phyloP scores from a whole-genome alignment of 495 filamentous ascomycete genomes.

The Aspergillus leporis region DNA sequence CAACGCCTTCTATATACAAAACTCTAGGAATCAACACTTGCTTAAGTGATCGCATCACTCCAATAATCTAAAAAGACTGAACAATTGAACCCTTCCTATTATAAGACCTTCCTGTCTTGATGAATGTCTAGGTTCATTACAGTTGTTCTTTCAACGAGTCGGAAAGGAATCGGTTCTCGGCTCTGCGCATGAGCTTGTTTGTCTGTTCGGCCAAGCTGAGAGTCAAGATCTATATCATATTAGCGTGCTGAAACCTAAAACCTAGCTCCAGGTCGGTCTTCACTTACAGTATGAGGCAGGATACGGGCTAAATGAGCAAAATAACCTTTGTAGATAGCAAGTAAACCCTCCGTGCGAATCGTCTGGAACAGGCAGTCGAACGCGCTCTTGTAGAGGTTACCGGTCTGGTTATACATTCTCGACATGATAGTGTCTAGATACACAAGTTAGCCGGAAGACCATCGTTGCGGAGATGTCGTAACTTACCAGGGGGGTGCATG shows the following conservation, averaged over 20 bases:
- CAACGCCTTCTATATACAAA: conserved; percentile 24
- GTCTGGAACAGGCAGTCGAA: conserved; percentile 93
- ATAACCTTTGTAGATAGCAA: conserved; percentile 98
- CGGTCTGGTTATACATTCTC: conserved; percentile 97
- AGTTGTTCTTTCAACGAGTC: conserved; percentile 48
- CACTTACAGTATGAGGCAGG: conserved; percentile 79
- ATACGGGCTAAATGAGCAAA: conserved; percentile 94
- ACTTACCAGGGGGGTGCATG: conserved; percentile 92
- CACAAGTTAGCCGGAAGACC: conserved; percentile 17
- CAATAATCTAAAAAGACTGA: not conserved
- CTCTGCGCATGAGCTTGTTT: conserved; percentile 79
- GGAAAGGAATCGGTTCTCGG: conserved; percentile 69
- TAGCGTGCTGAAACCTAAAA: not conserved
- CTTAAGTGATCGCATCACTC: not conserved
- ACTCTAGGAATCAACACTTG: conserved; percentile 1
- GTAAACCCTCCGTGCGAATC: conserved; percentile 81
- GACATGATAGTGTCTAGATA: conserved; percentile 92
- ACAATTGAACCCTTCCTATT: not conserved
- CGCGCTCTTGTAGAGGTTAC: conserved; percentile 88
- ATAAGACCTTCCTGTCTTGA: conserved; percentile 1
- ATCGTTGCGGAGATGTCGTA: conserved; percentile 4
- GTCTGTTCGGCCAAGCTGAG: conserved; percentile 95
- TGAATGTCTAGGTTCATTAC: conserved; percentile 23
- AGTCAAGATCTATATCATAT: conserved; percentile 67
- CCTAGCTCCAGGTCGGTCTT: not conserved